phyloP scores from a whole-genome alignment of 345 rosid species.

The Brassica napus region Da-Ae NC_063441.1:1186001-1186500 shows the following conservation, averaged over 20 bases:
- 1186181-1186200: slow-evolving; percentile 52
- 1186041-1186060: slow-evolving; percentile 78
- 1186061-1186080: slow-evolving; percentile 81
- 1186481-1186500: not conserved
- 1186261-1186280: no score
- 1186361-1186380: not conserved
- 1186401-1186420: not conserved
- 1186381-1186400: not conserved
- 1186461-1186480: not conserved
- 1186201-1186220: slow-evolving; percentile 92
- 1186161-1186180: slow-evolving; percentile 60
- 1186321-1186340: no score
- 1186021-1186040: slow-evolving; percentile 59
- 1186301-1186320: no score
- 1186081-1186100: slow-evolving; percentile 71
- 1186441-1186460: not conserved
- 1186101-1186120: slow-evolving; percentile 72
- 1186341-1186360: not conserved
- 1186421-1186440: not conserved
- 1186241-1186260: no score
- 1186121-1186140: slow-evolving; percentile 77
- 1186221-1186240: slow-evolving; percentile 44
- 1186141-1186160: slow-evolving; percentile 78
- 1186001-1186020: not conserved
- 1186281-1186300: no score